Evolutionary conservation across 108 stramenopile genomes (phyloP), one percentile per base, ranked within the genome.

Genomic region (Craspedostauros australis): DNA sequence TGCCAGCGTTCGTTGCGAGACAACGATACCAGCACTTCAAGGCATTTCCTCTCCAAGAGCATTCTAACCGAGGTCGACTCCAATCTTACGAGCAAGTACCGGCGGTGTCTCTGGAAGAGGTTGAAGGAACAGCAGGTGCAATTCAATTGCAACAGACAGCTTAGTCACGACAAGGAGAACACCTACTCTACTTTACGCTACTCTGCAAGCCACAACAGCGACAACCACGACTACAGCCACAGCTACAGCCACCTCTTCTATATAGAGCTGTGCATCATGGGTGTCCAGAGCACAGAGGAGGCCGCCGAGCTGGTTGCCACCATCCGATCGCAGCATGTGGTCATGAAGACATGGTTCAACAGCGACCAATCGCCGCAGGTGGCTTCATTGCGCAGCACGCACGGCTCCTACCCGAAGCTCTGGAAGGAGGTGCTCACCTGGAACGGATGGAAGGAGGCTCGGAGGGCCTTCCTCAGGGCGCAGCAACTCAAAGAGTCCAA

Each of bases 371-470:
- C 65, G 24, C 32, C 37, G 3, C 46, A 67, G 2, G 66, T 64
- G 1, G 28, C 27, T 5, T 62, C 48, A 2, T 43, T 91, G 4
- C 64, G 81, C 21, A 25, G 50, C 19, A 77, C 69, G 45, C 72
- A 82, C 52, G 90, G 90, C 4, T 43, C 60, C 3, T 87, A 85
- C 68, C 90, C 90, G 25, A 50, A 62, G 15, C 73, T 91, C 30
- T 87, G 83, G 83, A 79, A 80, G 54, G 90, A 91, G 72, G 75
- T 91, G 20, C 37, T 87, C 41, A 80, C 77, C 46, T 91, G 90
- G 90, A 70, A 57, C 2, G 90, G 90, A 41, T 91, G 90, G 90
- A 87, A 80, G 65, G 86, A 87, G 36, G 73, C 79, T 22, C 52
- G 84, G 16, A 66, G 70, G 39, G 73, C 70, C 14, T 82, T 75